These are phyloP conservation scores for Tothia fuscella DNA, from an alignment of 2,329 filamentous ascomycete genomes.

Conservation along the genomic window DNA sequence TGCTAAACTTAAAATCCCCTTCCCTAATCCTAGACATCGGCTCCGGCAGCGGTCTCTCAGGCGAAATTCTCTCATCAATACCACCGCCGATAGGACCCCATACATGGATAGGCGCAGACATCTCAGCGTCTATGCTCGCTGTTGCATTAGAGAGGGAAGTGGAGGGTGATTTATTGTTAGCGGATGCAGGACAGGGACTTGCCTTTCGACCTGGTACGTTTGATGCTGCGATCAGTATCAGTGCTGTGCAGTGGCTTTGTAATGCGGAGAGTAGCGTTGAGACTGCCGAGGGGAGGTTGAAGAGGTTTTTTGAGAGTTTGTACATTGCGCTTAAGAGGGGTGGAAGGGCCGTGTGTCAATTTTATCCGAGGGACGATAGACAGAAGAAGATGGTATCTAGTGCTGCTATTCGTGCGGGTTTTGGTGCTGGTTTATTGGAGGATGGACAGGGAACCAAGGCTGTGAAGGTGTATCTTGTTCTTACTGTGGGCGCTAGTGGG, in stretches of 20 bases:
- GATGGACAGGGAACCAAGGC: slow-evolving; percentile 96
- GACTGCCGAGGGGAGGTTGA: slow-evolving; percentile 62
- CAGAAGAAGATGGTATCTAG: slow-evolving; percentile 86
- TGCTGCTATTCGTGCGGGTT: slow-evolving; percentile 86
- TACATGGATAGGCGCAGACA: slow-evolving; percentile 95
- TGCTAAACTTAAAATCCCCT: slow-evolving; percentile 67
- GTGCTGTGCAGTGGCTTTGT: slow-evolving; percentile 96
- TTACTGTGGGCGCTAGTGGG: slow-evolving; percentile 62
- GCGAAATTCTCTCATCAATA: slow-evolving; percentile 77
- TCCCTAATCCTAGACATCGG: slow-evolving; percentile 93
- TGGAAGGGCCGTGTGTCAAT: slow-evolving; percentile 87
- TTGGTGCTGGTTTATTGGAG: slow-evolving; percentile 87
- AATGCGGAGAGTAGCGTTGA: slow-evolving; percentile 87
- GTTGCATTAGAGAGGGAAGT: slow-evolving; percentile 84
- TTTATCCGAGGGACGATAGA: slow-evolving; percentile 91
- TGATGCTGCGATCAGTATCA: slow-evolving; percentile 90
- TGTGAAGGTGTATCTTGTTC: slow-evolving; percentile 86
- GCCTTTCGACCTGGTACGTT: slow-evolving; percentile 88
- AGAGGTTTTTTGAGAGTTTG: slow-evolving; percentile 82
- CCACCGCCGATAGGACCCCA: slow-evolving; percentile 57
- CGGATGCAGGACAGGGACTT: slow-evolving; percentile 90
- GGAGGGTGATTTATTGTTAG: slow-evolving; percentile 85
- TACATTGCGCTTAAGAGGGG: slow-evolving; percentile 77
- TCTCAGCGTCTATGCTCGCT: slow-evolving; percentile 92
- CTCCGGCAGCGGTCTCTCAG: slow-evolving; percentile 86